phyloP scores from a whole-genome alignment of 2,329 filamentous ascomycete species.

The Sporothrix euskadiensis region DNA sequence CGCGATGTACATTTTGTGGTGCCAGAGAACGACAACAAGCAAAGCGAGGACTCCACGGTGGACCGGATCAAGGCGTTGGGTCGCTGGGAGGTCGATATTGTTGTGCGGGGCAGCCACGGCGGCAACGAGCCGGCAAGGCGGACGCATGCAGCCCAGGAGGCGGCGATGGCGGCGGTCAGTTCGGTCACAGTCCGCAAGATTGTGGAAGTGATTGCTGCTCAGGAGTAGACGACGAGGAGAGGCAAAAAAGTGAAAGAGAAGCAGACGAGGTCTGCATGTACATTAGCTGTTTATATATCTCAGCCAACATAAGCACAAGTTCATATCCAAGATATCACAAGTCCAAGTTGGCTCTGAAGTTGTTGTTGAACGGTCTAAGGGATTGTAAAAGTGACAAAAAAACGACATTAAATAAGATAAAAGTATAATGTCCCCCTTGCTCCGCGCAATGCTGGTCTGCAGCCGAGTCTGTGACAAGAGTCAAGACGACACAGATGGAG shows the following conservation, averaged over 20 bases:
- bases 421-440: background rate
- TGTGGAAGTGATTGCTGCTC: constrained; percentile 41
- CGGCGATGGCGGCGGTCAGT: constrained; percentile 24
- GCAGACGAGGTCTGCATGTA: background rate
- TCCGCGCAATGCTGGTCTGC: constrained; percentile 12
- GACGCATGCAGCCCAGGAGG: background rate
- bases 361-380: background rate
- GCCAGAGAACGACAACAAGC: constrained; percentile 35
- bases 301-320: background rate
- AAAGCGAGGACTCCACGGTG: constrained; percentile 36
- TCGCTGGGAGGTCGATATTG: constrained; percentile 44
- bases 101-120: constrained; percentile 34
- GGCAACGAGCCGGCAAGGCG: background rate
- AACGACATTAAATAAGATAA: background rate
- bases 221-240: constrained; percentile 28
- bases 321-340: too few relatives aligned
- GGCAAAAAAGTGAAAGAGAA: too few relatives aligned
- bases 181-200: constrained; percentile 38
- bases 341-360: background rate
- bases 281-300: constrained; percentile 11
- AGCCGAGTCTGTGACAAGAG: background rate
- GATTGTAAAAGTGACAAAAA: background rate
- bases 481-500: background rate
- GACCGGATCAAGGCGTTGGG: constrained; percentile 47
- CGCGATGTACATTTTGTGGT: constrained; percentile 40